Evolutionary conservation across 139 green algal species (phyloP), one percentile per base, ranked within the genome.

Genomic region (Zygnema cylindricum): DNA sequence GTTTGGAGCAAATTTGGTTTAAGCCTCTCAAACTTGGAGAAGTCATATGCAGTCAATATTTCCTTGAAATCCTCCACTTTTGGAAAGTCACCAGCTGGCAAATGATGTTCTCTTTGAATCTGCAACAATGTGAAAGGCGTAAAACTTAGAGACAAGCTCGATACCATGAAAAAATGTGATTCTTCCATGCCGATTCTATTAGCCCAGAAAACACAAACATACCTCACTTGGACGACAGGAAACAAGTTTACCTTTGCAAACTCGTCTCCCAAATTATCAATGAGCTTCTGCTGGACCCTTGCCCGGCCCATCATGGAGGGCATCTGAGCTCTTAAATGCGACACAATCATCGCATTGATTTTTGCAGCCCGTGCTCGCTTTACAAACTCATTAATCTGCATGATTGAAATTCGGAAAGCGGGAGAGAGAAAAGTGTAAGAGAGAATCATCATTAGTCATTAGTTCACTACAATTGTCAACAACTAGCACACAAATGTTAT

Each of bases 331-430:
- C 94, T 89, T 73, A 98, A 92, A 92, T 96, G 92, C 32, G 90
- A 92, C 40, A 98, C 95, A 69, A 99, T 95, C 32, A 98, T 92
- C 55, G 96, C 94, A 93, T 99, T 98, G 83, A 98, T 98, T 77
- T 94, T 95, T 86, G 93, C 93, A 0, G 97, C 95, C 0, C 96
- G 89, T 79, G 98, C 94, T 23, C 97, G 93, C 93, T 99, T 99
- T 21, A 99, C 97, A 93, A 99, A 99, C 93, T 99, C 97, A 88
- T 98, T 99, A 54, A 99, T 94, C 93, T 95, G 92, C 41, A 54
- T n/a, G n/a, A n/a, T n/a, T n/a, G n/a, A n/a, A n/a, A n/a, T n/a
- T n/a, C n/a, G n/a, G n/a, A n/a, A n/a, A n/a, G n/a, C n/a, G n/a
- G n/a, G n/a, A n/a, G n/a, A n/a, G n/a, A n/a, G n/a, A n/a, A n/a